Evolutionary conservation across 148 eudicot species (phyloP), one percentile per base, ranked within the genome.

Genomic region (Fagopyrum esculentum): DNA sequence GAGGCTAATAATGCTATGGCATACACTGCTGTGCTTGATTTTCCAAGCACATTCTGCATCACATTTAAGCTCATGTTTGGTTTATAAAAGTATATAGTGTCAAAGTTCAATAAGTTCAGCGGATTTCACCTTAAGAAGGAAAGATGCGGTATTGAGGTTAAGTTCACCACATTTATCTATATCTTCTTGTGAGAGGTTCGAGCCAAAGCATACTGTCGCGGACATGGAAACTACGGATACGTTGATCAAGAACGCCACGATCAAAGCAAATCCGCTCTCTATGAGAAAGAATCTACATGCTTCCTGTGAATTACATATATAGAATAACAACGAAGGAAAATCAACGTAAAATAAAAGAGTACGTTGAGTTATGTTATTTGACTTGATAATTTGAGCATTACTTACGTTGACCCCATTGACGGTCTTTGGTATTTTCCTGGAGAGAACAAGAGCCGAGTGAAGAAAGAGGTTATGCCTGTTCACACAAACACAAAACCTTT

Each of bases 1-100:
- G 98, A 93, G 76, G 98, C 98, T 45, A 93, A 75, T 22, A 93
- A 76, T 8, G 98, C 97, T 49, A 93, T 77, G 30, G 90, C 95
- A 70, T 93, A 93, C 3, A 93, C 50, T 16, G 77, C 86, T 1
- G 93, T 82, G 45, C 92, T 86, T 15, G 90, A 78, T 82, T 84
- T 91, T 8, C 97, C 98, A 47, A 91, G 73, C n/a, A 89, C 93
- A 79, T 93, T 91, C 87, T 87, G 83, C 69, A 17, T 6, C 55
- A 9, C 52, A 49, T 49, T 49, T 49, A 9, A 49, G 52, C 9
- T 49, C 10, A 12, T 49, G 52, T 49, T 49, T 49, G 35, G 1
- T 30, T 30, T 30, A 30, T 30, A 30, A 30, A 30, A 30, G 2
- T 30, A 2, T 30, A 30, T 30, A 30, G n/a, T n/a, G n/a, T n/a